Evolutionary conservation across 305 asterid species (phyloP).

Genomic region (Fraxinus xanthoxyloides): DNA sequence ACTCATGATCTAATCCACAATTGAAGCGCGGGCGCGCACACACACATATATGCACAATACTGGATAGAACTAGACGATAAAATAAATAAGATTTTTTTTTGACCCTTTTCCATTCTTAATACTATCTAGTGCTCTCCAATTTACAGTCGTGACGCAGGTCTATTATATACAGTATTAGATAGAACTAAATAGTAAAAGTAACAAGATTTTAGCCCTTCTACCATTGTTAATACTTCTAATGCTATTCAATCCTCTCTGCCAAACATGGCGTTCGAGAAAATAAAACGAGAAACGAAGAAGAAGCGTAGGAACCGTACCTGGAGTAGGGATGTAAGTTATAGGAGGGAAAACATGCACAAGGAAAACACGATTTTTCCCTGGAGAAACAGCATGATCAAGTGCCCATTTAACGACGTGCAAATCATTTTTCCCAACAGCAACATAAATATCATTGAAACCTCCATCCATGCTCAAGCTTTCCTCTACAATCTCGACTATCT

Average conservation of each 20-base stretch:
- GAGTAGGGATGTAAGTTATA: slow-evolving; percentile 57
- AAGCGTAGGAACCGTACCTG: slow-evolving; percentile 44
- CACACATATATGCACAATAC: background rate
- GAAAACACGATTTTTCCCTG: slow-evolving; percentile 45
- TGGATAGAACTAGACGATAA: background rate
- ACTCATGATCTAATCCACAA: background rate
- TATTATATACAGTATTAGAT: no score
- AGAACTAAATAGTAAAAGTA: background rate
- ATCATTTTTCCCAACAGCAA: slow-evolving; percentile 72
- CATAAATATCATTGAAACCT: slow-evolving; percentile 52
- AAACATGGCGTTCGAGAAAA: background rate
- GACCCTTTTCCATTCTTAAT: background rate
- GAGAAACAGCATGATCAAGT: slow-evolving; percentile 50
- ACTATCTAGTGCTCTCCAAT: background rate
- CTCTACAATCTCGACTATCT: slow-evolving; percentile 65
- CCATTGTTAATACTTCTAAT: background rate
- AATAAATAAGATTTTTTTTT: background rate
- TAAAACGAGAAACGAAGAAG: background rate
- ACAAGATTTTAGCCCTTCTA: background rate
- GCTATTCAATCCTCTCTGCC: background rate
- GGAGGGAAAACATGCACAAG: slow-evolving; percentile 71
- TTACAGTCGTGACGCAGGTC: background rate
- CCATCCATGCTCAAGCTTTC: slow-evolving; percentile 41
- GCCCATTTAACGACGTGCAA: slow-evolving; percentile 66
- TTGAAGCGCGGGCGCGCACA: background rate